Percentiles rank a stretch among this genome's conserved stretches.
Conservation (phyloP, 352 stramenopile species). For the Globisporangium nodosum region DNA sequence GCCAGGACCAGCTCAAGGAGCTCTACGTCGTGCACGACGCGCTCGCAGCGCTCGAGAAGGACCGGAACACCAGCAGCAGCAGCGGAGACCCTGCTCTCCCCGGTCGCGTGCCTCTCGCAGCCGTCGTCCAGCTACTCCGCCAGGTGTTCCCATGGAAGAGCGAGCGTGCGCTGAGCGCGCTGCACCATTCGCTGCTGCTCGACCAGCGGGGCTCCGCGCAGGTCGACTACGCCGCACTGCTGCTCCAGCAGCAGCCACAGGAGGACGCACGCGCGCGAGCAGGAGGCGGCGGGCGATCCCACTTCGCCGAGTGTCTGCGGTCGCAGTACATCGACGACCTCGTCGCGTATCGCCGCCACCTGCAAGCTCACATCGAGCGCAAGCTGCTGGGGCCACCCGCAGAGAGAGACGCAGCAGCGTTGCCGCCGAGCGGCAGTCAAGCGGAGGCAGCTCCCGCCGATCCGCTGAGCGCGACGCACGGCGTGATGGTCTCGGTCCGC, state of each 20-base stretch:
- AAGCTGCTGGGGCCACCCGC: slow-evolving; percentile 6
- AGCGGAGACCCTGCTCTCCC: slow-evolving; percentile 1
- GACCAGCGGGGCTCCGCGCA: slow-evolving; percentile 29
- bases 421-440: neutral
- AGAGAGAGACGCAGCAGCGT: neutral
- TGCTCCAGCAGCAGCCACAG: slow-evolving; percentile 18
- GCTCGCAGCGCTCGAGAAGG: slow-evolving; percentile 39
- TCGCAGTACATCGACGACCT: slow-evolving; percentile 62
- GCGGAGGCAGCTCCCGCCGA: neutral
- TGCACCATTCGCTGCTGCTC: slow-evolving; percentile 40
- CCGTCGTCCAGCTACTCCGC: slow-evolving; percentile 39
- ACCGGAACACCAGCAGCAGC: slow-evolving; percentile 23
- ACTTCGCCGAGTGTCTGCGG: slow-evolving; percentile 37
- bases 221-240: slow-evolving; percentile 40
- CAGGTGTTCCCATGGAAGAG: slow-evolving; percentile 62
- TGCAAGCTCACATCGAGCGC: slow-evolving; percentile 29
- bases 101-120: slow-evolving; percentile 31
- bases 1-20: slow-evolving; percentile 35
- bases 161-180: slow-evolving; percentile 27
- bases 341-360: slow-evolving; percentile 34
- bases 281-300: neutral
- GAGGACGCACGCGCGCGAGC: slow-evolving; percentile 10
- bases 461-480: neutral
- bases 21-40: slow-evolving; percentile 42
- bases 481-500: slow-evolving; percentile 41